Conservation (phyloP, 2,329 filamentous ascomycete genomes). For the Fusarium odoratissimum region DNA sequence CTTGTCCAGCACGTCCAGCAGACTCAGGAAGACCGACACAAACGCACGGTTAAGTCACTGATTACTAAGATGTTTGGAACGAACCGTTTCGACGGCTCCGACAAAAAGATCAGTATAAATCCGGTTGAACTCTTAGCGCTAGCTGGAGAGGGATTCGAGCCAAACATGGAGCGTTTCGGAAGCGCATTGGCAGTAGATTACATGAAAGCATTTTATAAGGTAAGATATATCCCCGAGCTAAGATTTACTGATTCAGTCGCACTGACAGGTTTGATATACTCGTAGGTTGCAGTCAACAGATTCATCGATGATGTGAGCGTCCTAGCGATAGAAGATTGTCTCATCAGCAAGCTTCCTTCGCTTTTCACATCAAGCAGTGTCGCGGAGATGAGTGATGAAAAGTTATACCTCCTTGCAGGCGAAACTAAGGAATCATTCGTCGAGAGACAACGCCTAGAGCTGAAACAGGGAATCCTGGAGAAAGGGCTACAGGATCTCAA, state of each 20-base stretch:
- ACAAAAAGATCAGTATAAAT: background rate
- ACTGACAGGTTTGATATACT: background rate
- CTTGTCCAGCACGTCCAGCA: background rate
- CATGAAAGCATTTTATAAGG: conserved; percentile 57
- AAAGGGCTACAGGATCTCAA: background rate
- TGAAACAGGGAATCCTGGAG: background rate
- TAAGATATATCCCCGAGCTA: background rate
- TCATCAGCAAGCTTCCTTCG: background rate
- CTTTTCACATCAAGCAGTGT: background rate
- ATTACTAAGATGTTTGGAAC: background rate
- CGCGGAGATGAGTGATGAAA: background rate
- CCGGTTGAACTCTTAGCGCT: background rate
- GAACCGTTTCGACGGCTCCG: background rate
- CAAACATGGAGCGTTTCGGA: conserved; percentile 46
- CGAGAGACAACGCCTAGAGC: background rate
- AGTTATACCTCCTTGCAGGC: background rate
- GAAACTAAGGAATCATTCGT: background rate
- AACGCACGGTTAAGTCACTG: conserved; percentile 3
- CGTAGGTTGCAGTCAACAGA: conserved; percentile 14
- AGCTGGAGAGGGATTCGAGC: background rate
- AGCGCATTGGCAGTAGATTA: conserved; percentile 51
- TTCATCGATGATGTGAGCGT: conserved; percentile 18
- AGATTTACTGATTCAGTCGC: background rate
- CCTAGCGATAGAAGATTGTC: background rate
- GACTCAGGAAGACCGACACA: background rate